phyloP scores from a whole-genome alignment of 73 alveolate genomes.

The Stentor roeselii region DNA sequence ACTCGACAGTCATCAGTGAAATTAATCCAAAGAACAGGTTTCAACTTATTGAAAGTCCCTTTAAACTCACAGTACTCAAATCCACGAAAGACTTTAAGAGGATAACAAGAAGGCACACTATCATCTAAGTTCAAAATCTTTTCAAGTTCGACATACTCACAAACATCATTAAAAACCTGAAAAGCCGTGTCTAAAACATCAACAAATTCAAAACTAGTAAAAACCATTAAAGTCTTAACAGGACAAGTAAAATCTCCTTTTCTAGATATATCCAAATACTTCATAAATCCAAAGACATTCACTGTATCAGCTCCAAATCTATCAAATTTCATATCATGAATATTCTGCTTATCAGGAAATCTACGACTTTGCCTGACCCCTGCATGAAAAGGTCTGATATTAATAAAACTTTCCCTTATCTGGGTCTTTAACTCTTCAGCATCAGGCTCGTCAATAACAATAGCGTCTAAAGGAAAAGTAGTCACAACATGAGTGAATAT shows the following conservation, averaged over 20 bases:
- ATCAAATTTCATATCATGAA: neutral
- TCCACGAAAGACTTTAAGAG: too few relatives aligned
- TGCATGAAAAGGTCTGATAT: neutral
- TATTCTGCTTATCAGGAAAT: neutral
- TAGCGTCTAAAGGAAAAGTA: neutral
- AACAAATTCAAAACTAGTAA: constrained; percentile 10
- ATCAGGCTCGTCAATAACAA: neutral
- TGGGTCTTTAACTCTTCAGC: neutral
- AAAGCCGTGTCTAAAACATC: neutral
- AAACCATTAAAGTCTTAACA: constrained; percentile 24
- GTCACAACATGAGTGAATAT: neutral
- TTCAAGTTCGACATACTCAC: neutral
- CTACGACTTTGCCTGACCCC: neutral
- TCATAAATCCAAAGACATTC: neutral
- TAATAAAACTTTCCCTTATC: neutral
- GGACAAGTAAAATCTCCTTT: constrained; percentile 38
- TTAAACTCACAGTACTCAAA: neutral
- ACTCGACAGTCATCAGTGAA: neutral
- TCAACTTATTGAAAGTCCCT: neutral
- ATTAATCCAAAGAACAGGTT: constrained; percentile 12
- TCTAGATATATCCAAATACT: constrained; percentile 30
- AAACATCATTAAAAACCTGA: neutral
- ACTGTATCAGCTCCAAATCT: neutral
- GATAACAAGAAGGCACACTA: too few relatives aligned
- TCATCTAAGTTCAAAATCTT: neutral